These are phyloP conservation scores for Xerocomus nothofagi DNA, from an alignment of 1,284 basidiomycete species.

Conservation along the genomic window DNA sequence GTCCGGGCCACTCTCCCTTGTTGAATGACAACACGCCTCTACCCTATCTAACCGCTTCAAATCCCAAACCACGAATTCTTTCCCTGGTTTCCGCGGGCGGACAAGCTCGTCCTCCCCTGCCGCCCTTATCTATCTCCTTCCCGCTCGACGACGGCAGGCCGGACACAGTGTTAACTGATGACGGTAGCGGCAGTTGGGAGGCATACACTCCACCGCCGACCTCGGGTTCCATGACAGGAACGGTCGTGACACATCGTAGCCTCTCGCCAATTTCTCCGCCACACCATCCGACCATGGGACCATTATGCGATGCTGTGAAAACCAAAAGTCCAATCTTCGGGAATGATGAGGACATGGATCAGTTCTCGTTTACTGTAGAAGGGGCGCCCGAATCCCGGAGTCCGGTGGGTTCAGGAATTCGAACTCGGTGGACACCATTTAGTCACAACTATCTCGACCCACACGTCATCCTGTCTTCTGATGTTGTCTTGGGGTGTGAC, in stretches of 20 bases:
- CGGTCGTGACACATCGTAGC: constrained; percentile 24
- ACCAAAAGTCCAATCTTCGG: constrained; percentile 24
- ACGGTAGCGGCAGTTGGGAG: constrained; percentile 51
- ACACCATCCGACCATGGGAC: constrained; percentile 2
- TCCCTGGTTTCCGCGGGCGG: constrained; percentile 35
- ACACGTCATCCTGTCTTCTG: constrained; percentile 26
- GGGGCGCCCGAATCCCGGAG: constrained; percentile 13
- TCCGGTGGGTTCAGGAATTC: constrained; percentile 14
- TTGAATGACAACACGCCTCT: constrained; percentile 23
- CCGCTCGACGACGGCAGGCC: constrained; percentile 45
- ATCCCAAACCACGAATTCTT: constrained; percentile 21
- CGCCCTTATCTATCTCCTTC: constrained; percentile 34
- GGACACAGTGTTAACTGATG: constrained; percentile 46
- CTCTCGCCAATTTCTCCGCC: constrained; percentile 27
- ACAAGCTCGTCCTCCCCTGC: constrained; percentile 30
- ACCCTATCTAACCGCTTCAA: constrained; percentile 9
- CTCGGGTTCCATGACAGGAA: constrained; percentile 42
- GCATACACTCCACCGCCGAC: constrained; percentile 60
- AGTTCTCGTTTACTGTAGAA: constrained; percentile 29
- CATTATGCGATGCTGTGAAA: constrained; percentile 17
- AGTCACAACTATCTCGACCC: constrained; percentile 28
- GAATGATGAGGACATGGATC: constrained; percentile 25
- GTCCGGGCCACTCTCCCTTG: constrained; percentile 32
- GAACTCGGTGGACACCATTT: constrained; percentile 30
- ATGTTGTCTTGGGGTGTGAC: constrained; percentile 26